Percentiles rank a stretch among this genome's conserved stretches.
Conservation (phyloP, 2,329 filamentous ascomycete genomes). For the Colletotrichum musae region DNA sequence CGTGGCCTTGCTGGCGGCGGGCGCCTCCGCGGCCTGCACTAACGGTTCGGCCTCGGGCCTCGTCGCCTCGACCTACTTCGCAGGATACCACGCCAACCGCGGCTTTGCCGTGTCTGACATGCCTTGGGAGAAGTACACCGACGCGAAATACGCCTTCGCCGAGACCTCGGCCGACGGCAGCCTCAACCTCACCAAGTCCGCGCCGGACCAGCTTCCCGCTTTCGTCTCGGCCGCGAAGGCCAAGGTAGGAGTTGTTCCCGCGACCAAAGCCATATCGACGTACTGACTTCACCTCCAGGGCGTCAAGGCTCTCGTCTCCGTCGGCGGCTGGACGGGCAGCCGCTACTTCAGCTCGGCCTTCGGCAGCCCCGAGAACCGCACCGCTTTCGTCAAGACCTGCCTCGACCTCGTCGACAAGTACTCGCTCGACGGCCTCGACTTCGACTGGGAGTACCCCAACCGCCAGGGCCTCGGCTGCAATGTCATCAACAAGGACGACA, state of each 20-base stretch:
- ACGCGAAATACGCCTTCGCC: conserved; percentile 37
- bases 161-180: conserved; percentile 26
- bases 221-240: conserved; percentile 24
- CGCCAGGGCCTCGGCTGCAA: conserved; percentile 40
- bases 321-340: conserved; percentile 40
- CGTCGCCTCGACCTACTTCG: conserved; percentile 35
- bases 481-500: conserved; percentile 33
- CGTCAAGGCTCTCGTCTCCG: conserved; percentile 33
- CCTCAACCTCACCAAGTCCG: conserved; percentile 32
- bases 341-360: conserved; percentile 30
- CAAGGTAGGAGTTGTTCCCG: conserved; percentile 1
- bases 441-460: conserved; percentile 45
- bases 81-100: conserved; percentile 35
- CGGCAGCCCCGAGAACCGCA: conserved; percentile 42
- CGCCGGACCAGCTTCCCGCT: conserved; percentile 30
- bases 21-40: conserved; percentile 25
- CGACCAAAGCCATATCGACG: too few relatives aligned
- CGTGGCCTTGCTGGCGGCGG: conserved; percentile 30
- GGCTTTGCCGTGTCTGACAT: conserved; percentile 22
- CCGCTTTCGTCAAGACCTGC: conserved; percentile 42
- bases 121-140: conserved; percentile 40
- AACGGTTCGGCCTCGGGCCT: conserved; percentile 11
- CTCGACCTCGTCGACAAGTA: conserved; percentile 42
- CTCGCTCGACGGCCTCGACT: conserved; percentile 40
- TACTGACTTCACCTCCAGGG: conserved; percentile 3